Percentiles rank a stretch among this genome's conserved stretches.
phyloP scores from a whole-genome alignment of 75 land plant species.

The Adiantum capillusveneris region DNA sequence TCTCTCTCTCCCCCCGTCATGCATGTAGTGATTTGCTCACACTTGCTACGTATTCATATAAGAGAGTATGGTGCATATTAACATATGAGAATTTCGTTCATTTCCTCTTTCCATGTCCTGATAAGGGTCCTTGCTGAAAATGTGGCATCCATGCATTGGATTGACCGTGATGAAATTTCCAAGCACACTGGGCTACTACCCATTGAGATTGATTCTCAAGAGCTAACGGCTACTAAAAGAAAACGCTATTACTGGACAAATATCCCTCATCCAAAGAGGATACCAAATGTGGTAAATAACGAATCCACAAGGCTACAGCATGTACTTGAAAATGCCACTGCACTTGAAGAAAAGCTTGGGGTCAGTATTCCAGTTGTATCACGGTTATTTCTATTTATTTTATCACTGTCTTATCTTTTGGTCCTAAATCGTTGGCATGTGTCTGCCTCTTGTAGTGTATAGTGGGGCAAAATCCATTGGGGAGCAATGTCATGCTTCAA shows the following conservation, averaged over 20 bases:
- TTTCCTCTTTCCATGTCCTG: no score
- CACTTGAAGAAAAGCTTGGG: slow-evolving; percentile 7
- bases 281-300: slow-evolving; percentile 2
- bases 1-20: no score
- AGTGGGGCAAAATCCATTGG: slow-evolving; percentile 3
- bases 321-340: slow-evolving; percentile 13
- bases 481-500: slow-evolving; percentile 2
- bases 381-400: no score
- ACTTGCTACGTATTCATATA: no score
- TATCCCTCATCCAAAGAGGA: slow-evolving; percentile 10
- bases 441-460: background rate
- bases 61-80: no score
- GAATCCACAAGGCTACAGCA: slow-evolving; percentile 5
- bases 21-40: no score
- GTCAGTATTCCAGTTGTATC: no score
- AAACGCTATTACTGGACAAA: slow-evolving; percentile 17
- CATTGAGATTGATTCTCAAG: slow-evolving; percentile 14
- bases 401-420: no score
- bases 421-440: no score
- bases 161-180: slow-evolving; percentile 31
- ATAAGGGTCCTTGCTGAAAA: slow-evolving; percentile 34
- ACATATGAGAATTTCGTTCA: no score
- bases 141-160: slow-evolving; percentile 37
- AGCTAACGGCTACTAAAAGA: slow-evolving; percentile 11
- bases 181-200: slow-evolving; percentile 11